Percentiles rank a stretch among this genome's conserved stretches.
These are phyloP conservation scores for Blastomyces silverae DNA, from an alignment of 2,329 filamentous ascomycete genomes.

Conservation along the genomic window DNA sequence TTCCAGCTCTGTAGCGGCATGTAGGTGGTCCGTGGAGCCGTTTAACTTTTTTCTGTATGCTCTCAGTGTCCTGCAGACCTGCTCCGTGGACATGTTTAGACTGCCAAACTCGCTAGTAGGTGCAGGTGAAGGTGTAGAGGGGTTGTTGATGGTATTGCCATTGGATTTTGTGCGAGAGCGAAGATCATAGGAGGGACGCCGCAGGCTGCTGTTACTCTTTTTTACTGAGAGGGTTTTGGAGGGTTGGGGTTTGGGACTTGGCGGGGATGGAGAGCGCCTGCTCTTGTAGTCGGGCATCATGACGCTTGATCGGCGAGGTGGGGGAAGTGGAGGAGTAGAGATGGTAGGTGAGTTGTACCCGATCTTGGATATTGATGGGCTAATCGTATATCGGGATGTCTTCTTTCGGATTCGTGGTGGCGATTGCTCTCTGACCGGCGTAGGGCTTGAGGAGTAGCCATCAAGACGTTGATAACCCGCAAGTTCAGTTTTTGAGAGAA, in stretches of 20 bases:
- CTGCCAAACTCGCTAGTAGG: conserved; percentile 40
- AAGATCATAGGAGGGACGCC: conserved; percentile 47
- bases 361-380: conserved; percentile 31
- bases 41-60: conserved; percentile 55
- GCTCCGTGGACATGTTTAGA: conserved; percentile 50
- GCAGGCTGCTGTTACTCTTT: conserved; percentile 31
- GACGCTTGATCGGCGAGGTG: conserved; percentile 29
- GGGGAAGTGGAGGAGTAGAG: conserved; percentile 28
- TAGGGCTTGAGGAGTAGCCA: conserved; percentile 39
- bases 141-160: conserved; percentile 24
- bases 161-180: conserved; percentile 44
- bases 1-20: conserved; percentile 50
- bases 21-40: conserved; percentile 43
- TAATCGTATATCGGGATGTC: conserved; percentile 48
- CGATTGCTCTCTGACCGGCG: conserved; percentile 41
- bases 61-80: conserved; percentile 51
- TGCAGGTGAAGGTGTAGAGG: conserved; percentile 12
- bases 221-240: conserved; percentile 28
- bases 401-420: conserved; percentile 51
- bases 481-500: conserved; percentile 80
- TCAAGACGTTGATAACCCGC: conserved; percentile 62
- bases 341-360: conserved; percentile 28
- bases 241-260: conserved; percentile 30
- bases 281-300: conserved; percentile 27
- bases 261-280: conserved; percentile 37